Conservation (phyloP, 2,329 filamentous ascomycete species). For the Hypoxylon rubiginosum region DNA sequence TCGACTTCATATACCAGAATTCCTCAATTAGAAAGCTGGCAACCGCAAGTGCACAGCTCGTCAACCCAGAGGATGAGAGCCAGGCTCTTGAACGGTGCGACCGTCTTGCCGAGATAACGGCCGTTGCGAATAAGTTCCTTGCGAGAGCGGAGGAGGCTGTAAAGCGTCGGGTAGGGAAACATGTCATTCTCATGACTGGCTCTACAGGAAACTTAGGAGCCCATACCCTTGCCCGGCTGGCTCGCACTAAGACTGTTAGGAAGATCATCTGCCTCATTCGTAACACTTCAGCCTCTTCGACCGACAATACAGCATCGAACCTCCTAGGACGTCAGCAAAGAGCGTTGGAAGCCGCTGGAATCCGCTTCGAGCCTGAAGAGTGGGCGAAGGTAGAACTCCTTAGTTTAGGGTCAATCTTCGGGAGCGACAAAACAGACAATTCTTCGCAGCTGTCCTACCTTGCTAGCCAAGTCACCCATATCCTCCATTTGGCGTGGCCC, state of each 20-base stretch:
- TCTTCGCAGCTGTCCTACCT: slow-evolving; percentile 2
- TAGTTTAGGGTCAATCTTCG: background rate
- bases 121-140: slow-evolving; percentile 3
- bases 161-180: background rate
- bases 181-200: slow-evolving; percentile 42
- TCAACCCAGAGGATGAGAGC: background rate
- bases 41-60: background rate
- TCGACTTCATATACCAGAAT: slow-evolving; percentile 40
- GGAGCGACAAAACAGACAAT: background rate
- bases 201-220: slow-evolving; percentile 43
- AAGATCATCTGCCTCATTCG: slow-evolving; percentile 39
- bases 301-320: background rate
- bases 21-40: slow-evolving; percentile 19
- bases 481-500: slow-evolving; percentile 42
- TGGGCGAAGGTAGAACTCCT: slow-evolving; percentile 24
- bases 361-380: slow-evolving; percentile 12
- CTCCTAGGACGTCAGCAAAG: slow-evolving; percentile 21
- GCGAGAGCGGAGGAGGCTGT: background rate
- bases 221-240: slow-evolving; percentile 34
- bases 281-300: background rate
- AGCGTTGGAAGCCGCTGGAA: slow-evolving; percentile 24
- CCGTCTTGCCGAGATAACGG: background rate
- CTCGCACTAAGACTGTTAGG: slow-evolving; percentile 12
- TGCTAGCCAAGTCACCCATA: slow-evolving; percentile 31
- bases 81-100: background rate